These are phyloP conservation scores for Bombardia bombarda DNA, from an alignment of 495 filamentous ascomycete genomes.

Conservation along the genomic window DNA sequence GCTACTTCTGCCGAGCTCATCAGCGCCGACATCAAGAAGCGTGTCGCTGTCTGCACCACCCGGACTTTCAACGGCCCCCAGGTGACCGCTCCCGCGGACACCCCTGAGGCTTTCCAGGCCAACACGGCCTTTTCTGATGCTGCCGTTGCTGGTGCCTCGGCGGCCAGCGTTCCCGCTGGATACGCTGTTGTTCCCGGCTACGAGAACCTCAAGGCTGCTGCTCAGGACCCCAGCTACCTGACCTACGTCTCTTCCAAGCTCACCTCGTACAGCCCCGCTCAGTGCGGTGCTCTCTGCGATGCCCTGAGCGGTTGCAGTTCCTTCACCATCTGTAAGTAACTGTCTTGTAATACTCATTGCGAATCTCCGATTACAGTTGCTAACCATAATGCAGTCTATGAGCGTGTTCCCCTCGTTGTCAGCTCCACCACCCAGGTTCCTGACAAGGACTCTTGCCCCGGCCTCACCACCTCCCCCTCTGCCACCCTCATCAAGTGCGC, in stretches of 20 bases:
- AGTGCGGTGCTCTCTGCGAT: slow-evolving; percentile 12
- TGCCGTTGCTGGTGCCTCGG: background rate
- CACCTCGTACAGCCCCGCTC: slow-evolving; percentile 2
- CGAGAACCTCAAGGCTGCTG: slow-evolving; percentile 6
- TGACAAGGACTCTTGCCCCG: slow-evolving; percentile 14
- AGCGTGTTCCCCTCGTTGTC: slow-evolving; percentile 13
- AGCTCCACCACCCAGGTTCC: slow-evolving; percentile 8
- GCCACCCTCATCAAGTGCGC: slow-evolving; percentile 48
- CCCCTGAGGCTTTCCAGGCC: slow-evolving; percentile 5
- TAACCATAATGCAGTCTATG: slow-evolving; percentile 5
- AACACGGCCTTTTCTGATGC: background rate
- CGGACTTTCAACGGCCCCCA: slow-evolving; percentile 12
- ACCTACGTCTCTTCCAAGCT: slow-evolving; percentile 10
- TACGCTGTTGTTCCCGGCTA: slow-evolving; percentile 10
- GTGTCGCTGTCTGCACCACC: slow-evolving; percentile 4
- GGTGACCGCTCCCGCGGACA: slow-evolving; percentile 2
- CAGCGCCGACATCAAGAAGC: slow-evolving; percentile 2
- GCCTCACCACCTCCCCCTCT: slow-evolving; percentile 36
- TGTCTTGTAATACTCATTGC: background rate
- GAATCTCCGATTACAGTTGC: background rate
- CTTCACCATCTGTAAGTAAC: slow-evolving; percentile 13
- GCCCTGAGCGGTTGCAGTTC: slow-evolving; percentile 2
- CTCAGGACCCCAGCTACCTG: slow-evolving; percentile 8
- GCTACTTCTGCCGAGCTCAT: background rate
- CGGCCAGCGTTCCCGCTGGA: slow-evolving; percentile 4